phyloP scores from a whole-genome alignment of 768 basidiomycete genomes.

The Megacollybia marginata region DNA sequence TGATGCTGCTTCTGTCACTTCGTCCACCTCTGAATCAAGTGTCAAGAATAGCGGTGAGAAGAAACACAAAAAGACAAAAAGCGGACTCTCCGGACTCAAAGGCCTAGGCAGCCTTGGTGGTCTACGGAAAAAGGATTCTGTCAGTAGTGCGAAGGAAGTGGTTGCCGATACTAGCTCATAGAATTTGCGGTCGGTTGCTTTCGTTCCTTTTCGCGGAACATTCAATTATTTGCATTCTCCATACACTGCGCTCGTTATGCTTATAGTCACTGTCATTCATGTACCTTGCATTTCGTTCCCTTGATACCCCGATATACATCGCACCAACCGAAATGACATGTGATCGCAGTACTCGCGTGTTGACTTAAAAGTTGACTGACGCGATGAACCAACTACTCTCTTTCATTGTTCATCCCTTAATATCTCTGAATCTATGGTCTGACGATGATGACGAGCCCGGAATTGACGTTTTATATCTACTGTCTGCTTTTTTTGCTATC shows the following conservation, averaged over 20 bases:
- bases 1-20: conserved; percentile 28
- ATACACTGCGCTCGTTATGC: too few relatives aligned
- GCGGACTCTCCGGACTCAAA: conserved; percentile 49
- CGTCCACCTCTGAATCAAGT: conserved; percentile 21
- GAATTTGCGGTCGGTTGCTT: too few relatives aligned
- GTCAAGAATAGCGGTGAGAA: conserved; percentile 24
- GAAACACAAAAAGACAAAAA: conserved; percentile 47
- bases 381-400: conserved; percentile 1
- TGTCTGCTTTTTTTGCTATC: conserved; percentile 64
- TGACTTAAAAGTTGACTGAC: not conserved
- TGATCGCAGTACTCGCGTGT: too few relatives aligned
- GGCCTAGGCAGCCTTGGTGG: conserved; percentile 31
- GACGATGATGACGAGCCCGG: conserved; percentile 42
- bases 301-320: too few relatives aligned
- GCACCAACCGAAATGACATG: too few relatives aligned
- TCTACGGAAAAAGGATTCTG: conserved; percentile 46
- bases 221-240: too few relatives aligned
- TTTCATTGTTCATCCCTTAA: conserved; percentile 46
- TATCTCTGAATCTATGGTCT: conserved; percentile 39
- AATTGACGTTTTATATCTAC: conserved; percentile 57
- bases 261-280: not conserved
- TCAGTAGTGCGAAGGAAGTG: conserved; percentile 35
- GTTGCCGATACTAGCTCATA: too few relatives aligned
- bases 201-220: too few relatives aligned
- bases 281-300: not conserved